Evolutionary conservation across 495 filamentous ascomycete genomes (phyloP).

Genomic region (Tetracladium setigerum): DNA sequence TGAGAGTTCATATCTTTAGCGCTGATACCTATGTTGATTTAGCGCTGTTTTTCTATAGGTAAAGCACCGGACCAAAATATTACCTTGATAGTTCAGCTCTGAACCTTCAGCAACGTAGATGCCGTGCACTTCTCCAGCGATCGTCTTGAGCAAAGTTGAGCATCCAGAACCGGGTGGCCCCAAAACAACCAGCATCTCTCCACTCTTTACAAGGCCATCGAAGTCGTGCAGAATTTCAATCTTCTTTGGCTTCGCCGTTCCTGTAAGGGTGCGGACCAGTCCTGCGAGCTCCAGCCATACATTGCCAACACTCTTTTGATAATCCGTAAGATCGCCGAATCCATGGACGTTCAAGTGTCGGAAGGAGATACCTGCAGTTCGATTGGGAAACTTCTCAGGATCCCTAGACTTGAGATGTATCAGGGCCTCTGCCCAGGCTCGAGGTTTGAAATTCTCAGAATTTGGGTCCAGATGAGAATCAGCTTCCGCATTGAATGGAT

Average conservation of each 20-base stretch:
- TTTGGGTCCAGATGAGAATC: slow-evolving; percentile 5
- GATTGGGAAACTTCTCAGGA: slow-evolving; percentile 28
- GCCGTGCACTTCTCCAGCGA: not conserved
- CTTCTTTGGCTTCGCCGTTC: not conserved
- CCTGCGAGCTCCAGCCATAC: slow-evolving; percentile 18
- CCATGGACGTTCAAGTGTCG: slow-evolving; percentile 67
- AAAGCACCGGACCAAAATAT: slow-evolving; percentile 12
- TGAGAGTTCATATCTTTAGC: slow-evolving; percentile 32
- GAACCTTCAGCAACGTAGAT: not conserved
- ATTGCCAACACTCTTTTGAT: slow-evolving; percentile 65
- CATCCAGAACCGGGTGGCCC: slow-evolving; percentile 5
- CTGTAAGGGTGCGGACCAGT: not conserved
- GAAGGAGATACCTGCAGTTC: slow-evolving; percentile 40
- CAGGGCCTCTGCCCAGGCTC: slow-evolving; percentile 47
- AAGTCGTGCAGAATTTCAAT: slow-evolving; percentile 7
- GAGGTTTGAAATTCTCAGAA: slow-evolving; percentile 36
- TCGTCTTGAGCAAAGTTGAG: slow-evolving; percentile 1
- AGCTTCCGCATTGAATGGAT: not conserved
- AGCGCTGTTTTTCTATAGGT: no score
- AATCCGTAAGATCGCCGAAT: slow-evolving; percentile 67
- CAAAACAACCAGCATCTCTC: slow-evolving; percentile 8
- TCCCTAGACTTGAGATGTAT: slow-evolving; percentile 34
- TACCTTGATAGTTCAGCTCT: slow-evolving; percentile 20
- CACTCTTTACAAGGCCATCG: slow-evolving; percentile 5
- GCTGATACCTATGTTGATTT: slow-evolving; percentile 30